phyloP scores from a whole-genome alignment of 768 basidiomycete genomes.

The Hygrophorus pudorinus region DNA sequence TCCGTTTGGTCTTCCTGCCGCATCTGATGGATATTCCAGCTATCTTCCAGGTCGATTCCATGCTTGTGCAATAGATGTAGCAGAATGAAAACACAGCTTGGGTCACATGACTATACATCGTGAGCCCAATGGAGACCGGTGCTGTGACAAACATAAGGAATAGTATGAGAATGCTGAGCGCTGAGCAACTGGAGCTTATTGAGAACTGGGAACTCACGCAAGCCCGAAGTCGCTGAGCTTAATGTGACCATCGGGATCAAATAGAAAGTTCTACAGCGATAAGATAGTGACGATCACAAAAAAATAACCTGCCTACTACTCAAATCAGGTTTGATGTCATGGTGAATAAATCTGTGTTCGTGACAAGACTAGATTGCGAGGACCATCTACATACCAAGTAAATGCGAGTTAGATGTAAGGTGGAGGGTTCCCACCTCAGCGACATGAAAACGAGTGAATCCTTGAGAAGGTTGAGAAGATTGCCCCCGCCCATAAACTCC shows the following conservation, averaged over 20 bases:
- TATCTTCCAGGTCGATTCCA: conserved; percentile 89
- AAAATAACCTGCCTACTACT: conserved; percentile 20
- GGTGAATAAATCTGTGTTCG: conserved; percentile 92
- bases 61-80: conserved; percentile 50
- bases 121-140: conserved; percentile 96
- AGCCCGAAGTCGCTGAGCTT: conserved; percentile 93
- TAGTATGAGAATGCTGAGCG: conserved; percentile 1
- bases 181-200: conserved; percentile 9
- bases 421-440: conserved; percentile 58
- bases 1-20: conserved; percentile 63
- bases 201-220: conserved; percentile 54
- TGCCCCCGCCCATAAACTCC: conserved; percentile 94
- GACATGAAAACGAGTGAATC: conserved; percentile 87
- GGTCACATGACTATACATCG: conserved; percentile 33
- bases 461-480: conserved; percentile 89
- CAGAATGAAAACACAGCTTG: conserved; percentile 8
- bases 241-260: conserved; percentile 89
- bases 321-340: conserved; percentile 95
- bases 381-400: conserved; percentile 57
- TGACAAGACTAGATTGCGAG: conserved; percentile 90
- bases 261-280: conserved; percentile 76
- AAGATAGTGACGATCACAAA: conserved; percentile 11
- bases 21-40: conserved; percentile 52
- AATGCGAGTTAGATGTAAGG: conserved; percentile 9
- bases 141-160: conserved; percentile 25